Percentiles rank a stretch among this genome's conserved stretches.
Evolutionary conservation across 495 filamentous ascomycete species (phyloP).

Genomic region (Aspergillus coremiiformis): DNA sequence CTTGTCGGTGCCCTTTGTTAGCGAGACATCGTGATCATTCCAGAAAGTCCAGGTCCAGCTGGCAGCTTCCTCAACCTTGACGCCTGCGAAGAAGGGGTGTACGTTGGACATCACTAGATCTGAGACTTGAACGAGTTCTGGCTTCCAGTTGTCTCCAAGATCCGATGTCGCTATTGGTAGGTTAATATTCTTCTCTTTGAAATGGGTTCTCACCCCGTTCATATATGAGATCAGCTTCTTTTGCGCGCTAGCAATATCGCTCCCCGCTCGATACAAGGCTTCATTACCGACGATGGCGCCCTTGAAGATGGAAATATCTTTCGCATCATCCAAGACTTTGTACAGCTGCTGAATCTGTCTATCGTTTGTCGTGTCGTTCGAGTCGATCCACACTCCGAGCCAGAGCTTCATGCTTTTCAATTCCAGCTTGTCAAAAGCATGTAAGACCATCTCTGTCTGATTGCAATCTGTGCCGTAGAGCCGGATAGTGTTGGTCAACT

Average conservation of each 20-base stretch:
- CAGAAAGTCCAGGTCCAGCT: conserved; percentile 85
- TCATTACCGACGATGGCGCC: conserved; percentile 94
- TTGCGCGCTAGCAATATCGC: conserved; percentile 50
- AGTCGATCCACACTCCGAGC: conserved; percentile 91
- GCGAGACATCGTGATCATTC: conserved; percentile 52
- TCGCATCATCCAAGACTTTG: conserved; percentile 63
- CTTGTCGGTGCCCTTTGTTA: conserved; percentile 51
- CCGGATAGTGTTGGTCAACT: conserved; percentile 81
- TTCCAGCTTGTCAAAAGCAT: conserved; percentile 66
- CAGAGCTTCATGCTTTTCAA: conserved; percentile 81
- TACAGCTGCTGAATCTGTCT: conserved; percentile 80
- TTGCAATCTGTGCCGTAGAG: conserved; percentile 98
- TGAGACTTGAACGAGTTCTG: conserved; percentile 54
- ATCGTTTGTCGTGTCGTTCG: conserved; percentile 72
- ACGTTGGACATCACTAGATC: conserved; percentile 96
- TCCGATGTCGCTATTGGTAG: conserved; percentile 84
- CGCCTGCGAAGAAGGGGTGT: conserved; percentile 92
- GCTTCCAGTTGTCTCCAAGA: conserved; percentile 82
- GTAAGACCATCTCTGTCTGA: conserved; percentile 89
- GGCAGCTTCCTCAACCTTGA: conserved; percentile 58
- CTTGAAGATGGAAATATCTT: conserved; percentile 57
- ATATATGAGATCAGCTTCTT: conserved; percentile 59
- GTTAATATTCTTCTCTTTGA: conserved; percentile 56
- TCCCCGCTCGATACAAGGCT: conserved; percentile 67
- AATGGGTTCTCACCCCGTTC: conserved; percentile 57